Percentiles rank a stretch among this genome's conserved stretches.
phyloP scores from a whole-genome alignment of 371 early-diverging fungal genomes.

The Mortierella sp. region DNA sequence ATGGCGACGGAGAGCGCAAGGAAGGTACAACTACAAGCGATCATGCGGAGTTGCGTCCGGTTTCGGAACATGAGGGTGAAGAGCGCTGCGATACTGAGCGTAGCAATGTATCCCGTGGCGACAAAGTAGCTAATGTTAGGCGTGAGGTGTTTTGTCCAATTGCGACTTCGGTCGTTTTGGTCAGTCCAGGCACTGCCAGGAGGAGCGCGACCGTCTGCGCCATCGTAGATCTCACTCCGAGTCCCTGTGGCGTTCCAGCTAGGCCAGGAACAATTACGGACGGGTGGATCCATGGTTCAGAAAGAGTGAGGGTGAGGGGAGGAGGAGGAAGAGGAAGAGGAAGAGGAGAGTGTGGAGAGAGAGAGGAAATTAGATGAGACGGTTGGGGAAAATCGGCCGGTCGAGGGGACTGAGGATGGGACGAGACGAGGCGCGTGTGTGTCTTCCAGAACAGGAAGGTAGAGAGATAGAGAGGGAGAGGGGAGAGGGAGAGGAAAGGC shows the following conservation, averaged over 20 bases:
- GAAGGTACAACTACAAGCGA: slow-evolving; percentile 16
- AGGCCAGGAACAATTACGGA: too few species aligned
- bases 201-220: background rate
- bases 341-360: background rate
- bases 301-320: background rate
- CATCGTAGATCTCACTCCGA: background rate
- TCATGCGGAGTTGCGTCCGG: slow-evolving; percentile 29
- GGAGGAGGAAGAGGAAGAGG: background rate
- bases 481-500: background rate
- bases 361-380: background rate
- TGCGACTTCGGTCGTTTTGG: too few species aligned
- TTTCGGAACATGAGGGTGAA: slow-evolving; percentile 22
- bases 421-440: too few species aligned
- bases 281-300: slow-evolving; percentile 1
- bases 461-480: background rate
- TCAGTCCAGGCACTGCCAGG: background rate
- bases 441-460: too few species aligned
- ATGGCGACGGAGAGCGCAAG: slow-evolving; percentile 19
- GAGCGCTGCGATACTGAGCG: slow-evolving; percentile 23
- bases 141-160: background rate
- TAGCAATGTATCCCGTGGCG: slow-evolving; percentile 17
- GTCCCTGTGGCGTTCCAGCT: too few species aligned
- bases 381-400: background rate
- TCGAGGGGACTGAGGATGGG: too few species aligned
- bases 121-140: slow-evolving; percentile 14